phyloP scores from a whole-genome alignment of 805 yeast species.

The Ogataea nitratoaversa region DNA sequence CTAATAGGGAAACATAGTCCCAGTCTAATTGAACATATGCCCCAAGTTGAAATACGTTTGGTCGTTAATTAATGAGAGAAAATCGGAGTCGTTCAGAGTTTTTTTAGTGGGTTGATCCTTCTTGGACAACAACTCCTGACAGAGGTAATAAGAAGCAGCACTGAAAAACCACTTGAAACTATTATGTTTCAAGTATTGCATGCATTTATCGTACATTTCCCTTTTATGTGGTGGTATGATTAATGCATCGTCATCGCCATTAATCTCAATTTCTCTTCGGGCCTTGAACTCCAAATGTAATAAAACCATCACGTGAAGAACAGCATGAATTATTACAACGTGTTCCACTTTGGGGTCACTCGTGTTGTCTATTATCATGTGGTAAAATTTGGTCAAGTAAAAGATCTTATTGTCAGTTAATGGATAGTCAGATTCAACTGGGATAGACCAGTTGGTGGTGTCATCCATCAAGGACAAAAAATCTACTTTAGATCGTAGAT shows the following conservation, averaged over 20 bases:
- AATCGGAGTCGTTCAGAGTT: conserved; percentile 9
- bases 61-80: conserved; percentile 12
- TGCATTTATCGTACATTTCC: conserved; percentile 12
- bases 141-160: conserved; percentile 26
- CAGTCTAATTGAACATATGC: neutral
- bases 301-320: conserved; percentile 27
- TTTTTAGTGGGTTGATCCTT: neutral
- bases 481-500: conserved; percentile 27
- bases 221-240: conserved; percentile 12
- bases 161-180: conserved; percentile 28
- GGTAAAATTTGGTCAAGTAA: conserved; percentile 15
- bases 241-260: conserved; percentile 5
- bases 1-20: neutral
- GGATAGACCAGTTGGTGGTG: conserved; percentile 2
- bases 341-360: conserved; percentile 21
- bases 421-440: conserved; percentile 13
- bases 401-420: conserved; percentile 18
- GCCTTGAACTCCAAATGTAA: conserved; percentile 26
- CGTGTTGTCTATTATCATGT: conserved; percentile 11
- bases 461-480: conserved; percentile 25
- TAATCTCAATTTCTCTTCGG: conserved; percentile 11
- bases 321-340: conserved; percentile 23
- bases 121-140: conserved; percentile 16
- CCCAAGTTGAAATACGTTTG: conserved; percentile 3
- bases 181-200: conserved; percentile 15